Evolutionary conservation across 768 basidiomycete species (phyloP).

Genomic region (Lactifluus hygrophoroides): DNA sequence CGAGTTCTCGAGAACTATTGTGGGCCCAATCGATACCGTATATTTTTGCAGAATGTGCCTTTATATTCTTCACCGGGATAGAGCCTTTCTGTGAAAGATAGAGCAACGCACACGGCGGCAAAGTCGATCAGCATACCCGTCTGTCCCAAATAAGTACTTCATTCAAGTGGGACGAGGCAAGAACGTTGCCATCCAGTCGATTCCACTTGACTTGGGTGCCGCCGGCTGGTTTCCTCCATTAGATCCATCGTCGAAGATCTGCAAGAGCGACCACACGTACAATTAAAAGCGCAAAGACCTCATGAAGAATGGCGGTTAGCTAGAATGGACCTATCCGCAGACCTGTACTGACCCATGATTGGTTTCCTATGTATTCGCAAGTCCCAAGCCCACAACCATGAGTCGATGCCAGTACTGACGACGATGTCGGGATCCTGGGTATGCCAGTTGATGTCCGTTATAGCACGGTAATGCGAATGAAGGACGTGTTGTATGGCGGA

Average conservation of each 20-base stretch:
- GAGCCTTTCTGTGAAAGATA: slow-evolving; percentile 65
- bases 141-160: slow-evolving; percentile 93
- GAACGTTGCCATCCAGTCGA: slow-evolving; percentile 69
- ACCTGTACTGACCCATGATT: slow-evolving; percentile 43
- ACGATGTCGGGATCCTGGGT: slow-evolving; percentile 76
- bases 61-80: slow-evolving; percentile 63
- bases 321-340: neutral
- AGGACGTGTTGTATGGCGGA: slow-evolving; percentile 80
- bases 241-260: neutral
- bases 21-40: slow-evolving; percentile 98
- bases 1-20: slow-evolving; percentile 59
- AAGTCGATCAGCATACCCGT: slow-evolving; percentile 44
- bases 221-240: slow-evolving; percentile 40
- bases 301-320: neutral
- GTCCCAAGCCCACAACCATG: slow-evolving; percentile 95
- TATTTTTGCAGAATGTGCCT: slow-evolving; percentile 84
- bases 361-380: slow-evolving; percentile 50
- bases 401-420: slow-evolving; percentile 86
- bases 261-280: slow-evolving; percentile 25
- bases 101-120: neutral
- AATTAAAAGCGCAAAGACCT: slow-evolving; percentile 54
- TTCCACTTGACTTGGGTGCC: slow-evolving; percentile 99
- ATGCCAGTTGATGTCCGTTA: slow-evolving; percentile 99
- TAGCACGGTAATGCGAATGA: slow-evolving; percentile 86
- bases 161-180: slow-evolving; percentile 85